phyloP scores from a whole-genome alignment of 352 stramenopile genomes.

The Halophytophthora polymorphica region DNA sequence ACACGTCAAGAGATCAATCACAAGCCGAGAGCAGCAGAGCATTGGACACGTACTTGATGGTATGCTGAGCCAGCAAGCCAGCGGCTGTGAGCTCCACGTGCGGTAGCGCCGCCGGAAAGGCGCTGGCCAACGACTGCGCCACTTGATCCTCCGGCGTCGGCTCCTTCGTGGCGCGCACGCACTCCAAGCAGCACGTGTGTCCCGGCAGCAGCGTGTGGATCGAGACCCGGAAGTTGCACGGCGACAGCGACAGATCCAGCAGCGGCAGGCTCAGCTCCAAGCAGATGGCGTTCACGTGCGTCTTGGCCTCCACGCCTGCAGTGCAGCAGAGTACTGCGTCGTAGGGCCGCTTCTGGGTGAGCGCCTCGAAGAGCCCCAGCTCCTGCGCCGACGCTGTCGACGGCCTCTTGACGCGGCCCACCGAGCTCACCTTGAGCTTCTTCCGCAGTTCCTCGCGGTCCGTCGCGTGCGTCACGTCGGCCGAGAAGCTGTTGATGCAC shows the following conservation, averaged over 20 bases:
- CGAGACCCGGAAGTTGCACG: constrained; percentile 20
- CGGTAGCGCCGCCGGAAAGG: constrained; percentile 33
- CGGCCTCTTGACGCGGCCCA: constrained; percentile 7
- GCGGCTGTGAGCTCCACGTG: constrained; percentile 35
- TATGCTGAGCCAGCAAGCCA: constrained; percentile 26
- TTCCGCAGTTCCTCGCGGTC: constrained; percentile 37
- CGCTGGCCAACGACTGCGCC: constrained; percentile 27
- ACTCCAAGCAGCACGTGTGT: constrained; percentile 40
- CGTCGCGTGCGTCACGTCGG: constrained; percentile 23
- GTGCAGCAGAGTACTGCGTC: constrained; percentile 36
- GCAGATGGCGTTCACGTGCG: constrained; percentile 30
- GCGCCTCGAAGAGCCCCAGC: constrained; percentile 36
- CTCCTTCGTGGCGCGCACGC: constrained; percentile 13
- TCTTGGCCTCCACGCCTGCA: constrained; percentile 18
- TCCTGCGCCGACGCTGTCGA: background rate
- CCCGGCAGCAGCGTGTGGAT: constrained; percentile 32
- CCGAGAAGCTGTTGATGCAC: constrained; percentile 26
- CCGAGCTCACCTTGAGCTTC: constrained; percentile 29
- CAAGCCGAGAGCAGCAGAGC: background rate
- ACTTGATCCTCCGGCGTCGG: constrained; percentile 24
- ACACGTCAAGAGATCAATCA: constrained; percentile 2
- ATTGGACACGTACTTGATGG: constrained; percentile 25
- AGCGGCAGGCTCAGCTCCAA: constrained; percentile 46
- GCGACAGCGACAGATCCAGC: constrained; percentile 25
- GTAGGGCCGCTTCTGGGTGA: constrained; percentile 36